phyloP scores from a whole-genome alignment of 2,329 filamentous ascomycete genomes.

The Pseudogymnoascus sp. region DNA sequence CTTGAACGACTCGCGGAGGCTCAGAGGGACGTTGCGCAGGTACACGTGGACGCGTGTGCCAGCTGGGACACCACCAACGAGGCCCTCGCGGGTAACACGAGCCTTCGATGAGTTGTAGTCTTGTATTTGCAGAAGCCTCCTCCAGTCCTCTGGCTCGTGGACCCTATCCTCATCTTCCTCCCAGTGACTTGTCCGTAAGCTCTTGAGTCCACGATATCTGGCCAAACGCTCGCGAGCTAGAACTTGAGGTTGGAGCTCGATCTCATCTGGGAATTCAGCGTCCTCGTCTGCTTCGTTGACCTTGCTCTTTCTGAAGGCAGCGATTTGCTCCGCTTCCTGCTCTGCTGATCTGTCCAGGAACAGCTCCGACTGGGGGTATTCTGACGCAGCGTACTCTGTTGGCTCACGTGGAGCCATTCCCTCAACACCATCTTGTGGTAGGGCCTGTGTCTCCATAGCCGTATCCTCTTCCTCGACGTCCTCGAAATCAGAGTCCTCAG shows the following conservation, averaged over 20 bases:
- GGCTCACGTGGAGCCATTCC: slow-evolving; percentile 59
- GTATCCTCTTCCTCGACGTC: slow-evolving; percentile 57
- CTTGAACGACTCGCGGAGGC: slow-evolving; percentile 48
- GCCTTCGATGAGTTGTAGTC: slow-evolving; percentile 84
- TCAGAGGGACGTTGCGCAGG: slow-evolving; percentile 53
- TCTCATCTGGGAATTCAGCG: slow-evolving; percentile 93
- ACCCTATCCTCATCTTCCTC: slow-evolving; percentile 80
- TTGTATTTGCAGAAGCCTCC: slow-evolving; percentile 74
- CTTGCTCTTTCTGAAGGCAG: slow-evolving; percentile 72
- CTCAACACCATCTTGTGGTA: slow-evolving; percentile 79
- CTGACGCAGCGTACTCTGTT: slow-evolving; percentile 74
- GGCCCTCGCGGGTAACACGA: slow-evolving; percentile 69
- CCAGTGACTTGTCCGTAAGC: slow-evolving; percentile 80
- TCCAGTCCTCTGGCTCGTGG: slow-evolving; percentile 86
- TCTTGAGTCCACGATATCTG: slow-evolving; percentile 88
- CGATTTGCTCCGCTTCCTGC: slow-evolving; percentile 75
- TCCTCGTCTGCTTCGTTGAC: slow-evolving; percentile 81
- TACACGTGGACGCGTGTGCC: slow-evolving; percentile 80
- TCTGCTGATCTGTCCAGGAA: slow-evolving; percentile 72
- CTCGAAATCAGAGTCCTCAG: slow-evolving; percentile 75
- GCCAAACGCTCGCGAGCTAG: slow-evolving; percentile 78
- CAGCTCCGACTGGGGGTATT: slow-evolving; percentile 90
- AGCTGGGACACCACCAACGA: slow-evolving; percentile 79
- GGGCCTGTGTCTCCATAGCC: slow-evolving; percentile 46
- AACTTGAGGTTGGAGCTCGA: slow-evolving; percentile 85